A percentile compares a stretch with the other conserved stretches of the same genome.
Conservation (phyloP, 2,329 filamentous ascomycete genomes). For the Stagonosporopsis tanaceti region DNA sequence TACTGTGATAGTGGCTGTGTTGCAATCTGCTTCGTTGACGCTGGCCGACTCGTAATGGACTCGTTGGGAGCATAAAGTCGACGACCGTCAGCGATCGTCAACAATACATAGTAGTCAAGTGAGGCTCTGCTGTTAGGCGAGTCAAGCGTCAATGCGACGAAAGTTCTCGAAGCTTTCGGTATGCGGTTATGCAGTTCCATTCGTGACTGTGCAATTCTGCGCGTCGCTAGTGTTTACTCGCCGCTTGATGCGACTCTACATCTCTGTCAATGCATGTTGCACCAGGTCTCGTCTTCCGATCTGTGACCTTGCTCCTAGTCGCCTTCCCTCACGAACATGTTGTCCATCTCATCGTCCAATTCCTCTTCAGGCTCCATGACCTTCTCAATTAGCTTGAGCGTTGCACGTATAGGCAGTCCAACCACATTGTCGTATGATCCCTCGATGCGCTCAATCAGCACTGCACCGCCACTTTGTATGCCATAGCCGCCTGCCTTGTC, state of each 20-base stretch:
- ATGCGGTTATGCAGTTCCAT: constrained; percentile 15
- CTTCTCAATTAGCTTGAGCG: constrained; percentile 84
- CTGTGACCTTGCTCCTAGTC: constrained; percentile 5
- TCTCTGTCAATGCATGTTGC: not conserved
- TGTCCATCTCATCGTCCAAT: constrained; percentile 59
- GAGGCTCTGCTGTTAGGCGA: constrained; percentile 7
- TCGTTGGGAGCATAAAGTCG: not conserved
- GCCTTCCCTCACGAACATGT: constrained; percentile 42
- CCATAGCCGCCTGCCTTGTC: constrained; percentile 98
- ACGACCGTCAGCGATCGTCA: not conserved
- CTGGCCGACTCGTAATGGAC: not conserved
- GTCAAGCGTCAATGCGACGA: constrained; percentile 11
- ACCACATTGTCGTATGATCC: constrained; percentile 94
- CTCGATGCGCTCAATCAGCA: constrained; percentile 88
- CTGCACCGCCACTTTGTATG: constrained; percentile 85
- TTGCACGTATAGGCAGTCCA: constrained; percentile 81
- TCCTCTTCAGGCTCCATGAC: constrained; percentile 75
- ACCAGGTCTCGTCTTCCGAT: not conserved
- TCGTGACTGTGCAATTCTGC: constrained; percentile 12
- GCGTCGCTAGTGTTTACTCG: not conserved
- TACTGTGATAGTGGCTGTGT: not conserved
- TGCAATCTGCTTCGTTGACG: not conserved
- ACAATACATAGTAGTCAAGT: not conserved
- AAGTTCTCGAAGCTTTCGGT: constrained; percentile 17
- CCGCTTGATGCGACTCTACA: not conserved